These are phyloP conservation scores for Podosphaera leucotricha DNA, from an alignment of 2,329 filamentous ascomycete species.

Conservation along the genomic window DNA sequence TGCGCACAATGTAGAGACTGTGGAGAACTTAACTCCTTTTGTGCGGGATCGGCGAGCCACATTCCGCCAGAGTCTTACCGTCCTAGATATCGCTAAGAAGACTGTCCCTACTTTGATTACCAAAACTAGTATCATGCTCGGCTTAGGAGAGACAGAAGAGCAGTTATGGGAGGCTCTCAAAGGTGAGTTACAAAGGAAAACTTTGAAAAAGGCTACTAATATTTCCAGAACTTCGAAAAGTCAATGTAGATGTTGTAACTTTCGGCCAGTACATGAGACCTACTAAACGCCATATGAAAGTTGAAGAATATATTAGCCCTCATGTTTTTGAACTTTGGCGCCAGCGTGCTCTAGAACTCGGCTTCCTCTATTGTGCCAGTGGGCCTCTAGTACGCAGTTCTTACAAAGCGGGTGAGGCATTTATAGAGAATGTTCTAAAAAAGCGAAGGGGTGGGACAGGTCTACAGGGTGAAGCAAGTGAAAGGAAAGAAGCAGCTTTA, in stretches of 20 bases:
- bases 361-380: slow-evolving; percentile 88
- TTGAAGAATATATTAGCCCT: slow-evolving; percentile 84
- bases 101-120: slow-evolving; percentile 59
- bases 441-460: slow-evolving; percentile 14
- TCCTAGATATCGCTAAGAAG: slow-evolving; percentile 62
- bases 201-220: slow-evolving; percentile 3
- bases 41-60: slow-evolving; percentile 77
- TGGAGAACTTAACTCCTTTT: slow-evolving; percentile 69
- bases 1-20: slow-evolving; percentile 92
- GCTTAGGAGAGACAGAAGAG: slow-evolving; percentile 73
- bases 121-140: slow-evolving; percentile 97
- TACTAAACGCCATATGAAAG: slow-evolving; percentile 92
- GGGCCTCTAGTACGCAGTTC: slow-evolving; percentile 82
- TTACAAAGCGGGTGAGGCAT: slow-evolving; percentile 95
- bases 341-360: slow-evolving; percentile 72
- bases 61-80: slow-evolving; percentile 63
- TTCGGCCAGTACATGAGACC: slow-evolving; percentile 99
- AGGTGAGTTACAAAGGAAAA: slow-evolving; percentile 22
- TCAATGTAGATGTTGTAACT: slow-evolving; percentile 78
- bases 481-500: slow-evolving; percentile 13
- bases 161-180: slow-evolving; percentile 59
- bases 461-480: slow-evolving; percentile 10
- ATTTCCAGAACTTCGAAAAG: slow-evolving; percentile 44
- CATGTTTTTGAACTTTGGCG: slow-evolving; percentile 83
- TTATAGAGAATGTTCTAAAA: slow-evolving; percentile 84